Base-by-base conservation (phyloP, 129 eudicot species). In the Centella asiatica region DNA sequence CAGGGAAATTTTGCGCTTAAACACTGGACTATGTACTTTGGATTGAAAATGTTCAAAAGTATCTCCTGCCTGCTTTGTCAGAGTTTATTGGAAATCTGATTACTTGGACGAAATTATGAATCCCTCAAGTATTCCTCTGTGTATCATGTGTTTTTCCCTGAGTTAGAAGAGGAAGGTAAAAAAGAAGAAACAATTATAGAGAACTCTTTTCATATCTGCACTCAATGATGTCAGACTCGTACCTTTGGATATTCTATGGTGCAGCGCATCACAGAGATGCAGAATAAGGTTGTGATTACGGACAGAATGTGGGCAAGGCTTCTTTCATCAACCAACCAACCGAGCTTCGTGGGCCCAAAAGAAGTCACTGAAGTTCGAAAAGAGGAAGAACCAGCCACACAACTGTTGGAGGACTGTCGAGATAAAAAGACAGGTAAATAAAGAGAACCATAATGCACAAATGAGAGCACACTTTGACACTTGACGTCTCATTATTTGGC, bases 281-380 rank as follows among this genome's bases (percentile, higher is more conserved):
- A 81, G 72, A 85, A 85, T 47, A 73, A 50, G 51, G 94, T 85
- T 36, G 88, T 85, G 69, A 85, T 81, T 63, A 85, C 88, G 0
- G 94, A 85, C 71, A 81, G 94, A 73, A 85, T 85, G 94, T 85
- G 88, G 88, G 88, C 94, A 6, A 69, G 88, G 72, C 87, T 85
- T 54, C 88, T 81, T 48, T 81, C 93, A 26, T 84, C 87, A 33
- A 84, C 87, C 20, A 84, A 76, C 68, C 87, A 78, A 74, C 93
- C 87, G 7, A 85, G 94, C 67, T 85, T 85, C 67, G 25, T 85
- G 74, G 5, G 75, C 44, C 65, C 94, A 22, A 81, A 81, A 76
- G 88, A 69, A 0, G 39, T 65, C 25, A 60, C 27, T 63, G 81
- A 64, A 62, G 69, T 55, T 48, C 60, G 8, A 57, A 71, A 72